phyloP scores from a whole-genome alignment of 257 asterid species.

The Buddleja alternifolia region DNA sequence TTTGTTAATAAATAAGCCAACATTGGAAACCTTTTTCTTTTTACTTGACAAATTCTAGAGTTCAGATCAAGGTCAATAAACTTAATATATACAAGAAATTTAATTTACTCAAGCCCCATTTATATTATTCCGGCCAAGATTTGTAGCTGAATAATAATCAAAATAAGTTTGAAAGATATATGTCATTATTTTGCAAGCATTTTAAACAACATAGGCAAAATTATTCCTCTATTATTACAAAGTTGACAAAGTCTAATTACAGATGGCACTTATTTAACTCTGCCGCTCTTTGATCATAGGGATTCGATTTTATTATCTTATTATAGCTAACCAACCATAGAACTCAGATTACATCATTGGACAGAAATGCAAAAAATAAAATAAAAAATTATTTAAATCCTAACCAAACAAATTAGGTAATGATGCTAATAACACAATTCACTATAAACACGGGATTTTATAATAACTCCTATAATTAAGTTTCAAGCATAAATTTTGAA shows the following conservation, averaged over 20 bases:
- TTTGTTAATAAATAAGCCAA: too few relatives aligned
- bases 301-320: conserved; percentile 19
- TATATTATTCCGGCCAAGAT: too few relatives aligned
- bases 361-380: background rate
- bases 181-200: too few relatives aligned
- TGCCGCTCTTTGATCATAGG: conserved; percentile 30
- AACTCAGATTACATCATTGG: background rate
- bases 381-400: background rate
- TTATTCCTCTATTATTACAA: background rate
- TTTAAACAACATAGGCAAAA: background rate
- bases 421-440: conserved; percentile 1
- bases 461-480: conserved; percentile 1
- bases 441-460: background rate
- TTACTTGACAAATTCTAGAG: too few relatives aligned
- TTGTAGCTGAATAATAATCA: too few relatives aligned
- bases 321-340: conserved; percentile 24
- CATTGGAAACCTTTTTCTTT: too few relatives aligned
- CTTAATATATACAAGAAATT: too few relatives aligned
- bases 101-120: too few relatives aligned
- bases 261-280: conserved; percentile 17
- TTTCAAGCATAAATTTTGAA: background rate
- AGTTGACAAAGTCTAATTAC: conserved; percentile 28
- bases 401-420: background rate
- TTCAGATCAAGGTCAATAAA: too few relatives aligned
- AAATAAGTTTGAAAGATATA: too few relatives aligned